These are phyloP conservation scores for Plenodomus lindquistii DNA, from an alignment of 2,329 filamentous ascomycete species.

Conservation along the genomic window DNA sequence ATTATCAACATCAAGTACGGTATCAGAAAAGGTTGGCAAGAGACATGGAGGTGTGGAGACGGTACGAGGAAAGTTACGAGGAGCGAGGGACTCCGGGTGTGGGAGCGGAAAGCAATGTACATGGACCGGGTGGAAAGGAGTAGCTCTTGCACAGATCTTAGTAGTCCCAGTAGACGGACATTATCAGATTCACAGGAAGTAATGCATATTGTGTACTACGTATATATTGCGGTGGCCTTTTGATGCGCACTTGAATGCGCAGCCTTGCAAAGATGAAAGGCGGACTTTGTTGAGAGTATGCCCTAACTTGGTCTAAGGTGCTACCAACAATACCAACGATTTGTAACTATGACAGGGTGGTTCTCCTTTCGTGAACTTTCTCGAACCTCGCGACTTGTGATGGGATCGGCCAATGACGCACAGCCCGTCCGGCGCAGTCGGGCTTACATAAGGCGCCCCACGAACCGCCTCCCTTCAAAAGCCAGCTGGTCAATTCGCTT, in stretches of 20 bases:
- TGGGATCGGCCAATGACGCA: conserved; percentile 9
- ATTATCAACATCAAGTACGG: conserved; percentile 68
- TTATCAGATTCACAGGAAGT: too few species aligned
- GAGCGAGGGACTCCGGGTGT: conserved; percentile 46
- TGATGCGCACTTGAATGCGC: too few species aligned
- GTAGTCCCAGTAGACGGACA: too few species aligned
- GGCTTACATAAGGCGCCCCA: conserved; percentile 20
- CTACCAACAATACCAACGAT: too few species aligned
- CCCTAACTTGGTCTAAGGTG: too few species aligned
- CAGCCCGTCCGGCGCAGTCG: neutral
- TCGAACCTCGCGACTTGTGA: neutral
- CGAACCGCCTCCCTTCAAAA: conserved; percentile 19
- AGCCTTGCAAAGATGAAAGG: too few species aligned
- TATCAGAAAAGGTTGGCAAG: conserved; percentile 65
- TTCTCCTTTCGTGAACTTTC: neutral
- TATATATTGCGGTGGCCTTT: too few species aligned
- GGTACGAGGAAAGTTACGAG: conserved; percentile 65
- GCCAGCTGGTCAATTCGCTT: conserved; percentile 21
- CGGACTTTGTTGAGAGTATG: too few species aligned
- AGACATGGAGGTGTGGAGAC: conserved; percentile 70
- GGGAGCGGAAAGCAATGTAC: conserved; percentile 37
- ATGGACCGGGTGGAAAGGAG: conserved; percentile 11
- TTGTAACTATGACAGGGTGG: too few species aligned
- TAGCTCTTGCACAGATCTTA: too few species aligned
- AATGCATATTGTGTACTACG: too few species aligned